Evolutionary conservation across 2,329 filamentous ascomycete genomes (phyloP), one percentile per base, ranked within the genome.

Genomic region (Fusarium pilosicola): DNA sequence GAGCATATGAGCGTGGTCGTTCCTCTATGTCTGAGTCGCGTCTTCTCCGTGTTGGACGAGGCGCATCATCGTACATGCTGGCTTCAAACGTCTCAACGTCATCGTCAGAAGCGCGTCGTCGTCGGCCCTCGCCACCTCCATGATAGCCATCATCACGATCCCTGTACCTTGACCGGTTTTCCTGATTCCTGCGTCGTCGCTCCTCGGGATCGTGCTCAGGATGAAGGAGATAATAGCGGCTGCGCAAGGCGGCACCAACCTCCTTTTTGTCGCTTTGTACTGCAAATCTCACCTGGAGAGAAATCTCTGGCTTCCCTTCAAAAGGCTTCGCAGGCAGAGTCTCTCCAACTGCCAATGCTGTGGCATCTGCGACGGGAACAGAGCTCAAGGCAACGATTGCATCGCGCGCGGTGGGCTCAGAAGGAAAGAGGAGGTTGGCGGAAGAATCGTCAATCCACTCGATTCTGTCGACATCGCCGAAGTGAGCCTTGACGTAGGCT

Each of bases 401-500:
- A 52, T 89, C 86, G 24, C 85, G 83, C 4, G 89, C 89, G 12
- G 81, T 79, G 30, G 82, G 79, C 20, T 89, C 85, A 12, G 87
- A 87, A 44, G 84, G 85, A 84, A 96, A 98, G 59, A 97, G 83
- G 60, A 98, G 86, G 80, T 98, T 98, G 71, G 94, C 94, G 0
- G 94, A 96, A 12, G 90, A 91, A 82, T 99, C 96, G 81, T 98
- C 94, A 74, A 99, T 94, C 96, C 96, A 99, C 84, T 98, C 95
- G 72, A 98, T 86, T 70, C 89, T 88, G 63, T 88, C 85, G 64
- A 91, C 85, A 20, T 82, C 80, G 41, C 86, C 84, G 78, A 89
- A 94, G 81, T 96, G 89, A 71, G 93, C 88, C 54, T 86, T 83
- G 14, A 94, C 89, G 77, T 95, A 98, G 67, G 88, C 86, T 76